phyloP scores from a whole-genome alignment of 164 flowering plant genomes.

The Vitis rotundifolia region DNA sequence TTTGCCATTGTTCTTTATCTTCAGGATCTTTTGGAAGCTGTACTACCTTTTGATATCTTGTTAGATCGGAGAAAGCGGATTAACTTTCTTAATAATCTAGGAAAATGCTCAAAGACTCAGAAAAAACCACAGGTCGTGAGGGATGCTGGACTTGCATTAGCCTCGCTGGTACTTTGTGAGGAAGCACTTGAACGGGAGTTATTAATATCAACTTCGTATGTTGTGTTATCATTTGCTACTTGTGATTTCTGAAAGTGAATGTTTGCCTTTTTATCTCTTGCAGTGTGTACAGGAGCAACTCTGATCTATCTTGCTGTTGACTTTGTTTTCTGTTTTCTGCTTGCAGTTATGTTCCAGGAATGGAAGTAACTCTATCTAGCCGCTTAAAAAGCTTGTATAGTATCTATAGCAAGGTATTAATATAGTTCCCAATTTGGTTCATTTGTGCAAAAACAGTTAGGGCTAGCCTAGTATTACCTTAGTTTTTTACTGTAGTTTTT shows the following conservation, averaged over 20 bases:
- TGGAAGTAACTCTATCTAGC: constrained; percentile 91
- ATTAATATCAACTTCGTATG: constrained; percentile 87
- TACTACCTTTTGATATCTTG: constrained; percentile 84
- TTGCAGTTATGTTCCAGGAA: constrained; percentile 95
- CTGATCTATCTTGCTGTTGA: constrained; percentile 1
- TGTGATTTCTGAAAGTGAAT: background rate
- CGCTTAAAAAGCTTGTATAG: constrained; percentile 93
- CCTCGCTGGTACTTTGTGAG: constrained; percentile 79
- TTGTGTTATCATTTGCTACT: constrained; percentile 6
- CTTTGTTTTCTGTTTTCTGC: constrained; percentile 12
- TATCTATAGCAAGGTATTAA: constrained; percentile 78
- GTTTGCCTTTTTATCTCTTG: background rate
- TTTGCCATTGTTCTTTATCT: constrained; percentile 3
- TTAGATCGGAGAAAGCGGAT: constrained; percentile 67
- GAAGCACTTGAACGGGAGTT: constrained; percentile 88
- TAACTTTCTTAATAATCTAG: constrained; percentile 45
- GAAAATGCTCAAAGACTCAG: constrained; percentile 30
- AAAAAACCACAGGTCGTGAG: constrained; percentile 62
- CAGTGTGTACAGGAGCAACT: background rate
- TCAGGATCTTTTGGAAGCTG: constrained; percentile 94
- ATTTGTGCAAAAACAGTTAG: background rate
- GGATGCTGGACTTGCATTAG: constrained; percentile 85
- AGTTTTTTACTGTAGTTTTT: no score
- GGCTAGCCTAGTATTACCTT: background rate
- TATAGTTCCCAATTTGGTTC: constrained; percentile 2